These are phyloP conservation scores for Apophysomyces trapeziformis DNA, from an alignment of 371 early-diverging fungal genomes.

Conservation along the genomic window DNA sequence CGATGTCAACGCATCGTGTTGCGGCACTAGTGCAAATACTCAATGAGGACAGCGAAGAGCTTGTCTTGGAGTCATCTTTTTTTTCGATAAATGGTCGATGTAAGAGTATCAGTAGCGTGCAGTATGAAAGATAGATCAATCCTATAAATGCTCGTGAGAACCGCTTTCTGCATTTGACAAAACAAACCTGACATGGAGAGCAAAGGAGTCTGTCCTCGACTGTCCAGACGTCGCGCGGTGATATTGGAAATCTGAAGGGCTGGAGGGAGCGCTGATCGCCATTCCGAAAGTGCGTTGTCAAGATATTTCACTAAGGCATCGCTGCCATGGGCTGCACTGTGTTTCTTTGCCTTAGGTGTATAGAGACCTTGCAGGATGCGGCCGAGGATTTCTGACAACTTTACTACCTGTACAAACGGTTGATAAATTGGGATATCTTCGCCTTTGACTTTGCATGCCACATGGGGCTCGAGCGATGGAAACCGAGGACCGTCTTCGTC, in stretches of 20 bases:
- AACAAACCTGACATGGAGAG: conserved; percentile 48
- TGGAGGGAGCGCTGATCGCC: conserved; percentile 46
- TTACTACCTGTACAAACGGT: conserved; percentile 51
- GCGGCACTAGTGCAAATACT: conserved; percentile 67
- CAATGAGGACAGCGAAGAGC: conserved; percentile 46
- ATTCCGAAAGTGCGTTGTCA: conserved; percentile 46
- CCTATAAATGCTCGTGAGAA: conserved; percentile 23
- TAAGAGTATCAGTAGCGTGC: conserved; percentile 56
- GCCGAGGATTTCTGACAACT: conserved; percentile 52
- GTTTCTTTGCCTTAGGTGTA: conserved; percentile 51
- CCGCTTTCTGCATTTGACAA: conserved; percentile 7
- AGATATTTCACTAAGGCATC: conserved; percentile 51
- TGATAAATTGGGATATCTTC: conserved; percentile 50
- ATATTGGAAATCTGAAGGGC: conserved; percentile 40
- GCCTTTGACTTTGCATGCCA: conserved; percentile 38
- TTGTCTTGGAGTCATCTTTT: conserved; percentile 25
- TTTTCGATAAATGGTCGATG: conserved; percentile 63
- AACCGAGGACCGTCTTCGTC: conserved; percentile 28
- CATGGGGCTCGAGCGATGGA: conserved; percentile 40
- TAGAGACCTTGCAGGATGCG: conserved; percentile 51
- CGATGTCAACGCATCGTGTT: conserved; percentile 46
- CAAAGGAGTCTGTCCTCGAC: conserved; percentile 35
- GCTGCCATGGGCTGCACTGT: conserved; percentile 53
- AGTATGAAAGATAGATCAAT: conserved; percentile 54
- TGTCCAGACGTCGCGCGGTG: conserved; percentile 35